phyloP scores from a whole-genome alignment of 257 asterid genomes.

The Nicotiana attenuata region DNA sequence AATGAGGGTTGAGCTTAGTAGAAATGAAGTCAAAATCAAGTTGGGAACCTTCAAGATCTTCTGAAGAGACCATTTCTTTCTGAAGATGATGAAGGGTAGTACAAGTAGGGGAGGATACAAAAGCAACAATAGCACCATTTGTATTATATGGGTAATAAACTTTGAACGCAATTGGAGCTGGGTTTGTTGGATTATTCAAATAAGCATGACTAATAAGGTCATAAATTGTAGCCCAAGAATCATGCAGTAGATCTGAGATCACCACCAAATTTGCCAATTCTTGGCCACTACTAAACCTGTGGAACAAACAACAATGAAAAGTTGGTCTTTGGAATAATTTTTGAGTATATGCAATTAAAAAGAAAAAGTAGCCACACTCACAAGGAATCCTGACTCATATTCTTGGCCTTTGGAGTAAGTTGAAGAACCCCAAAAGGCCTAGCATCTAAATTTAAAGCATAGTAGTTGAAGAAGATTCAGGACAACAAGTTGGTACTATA shows the following conservation, averaged over 20 bases:
- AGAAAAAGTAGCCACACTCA: not conserved
- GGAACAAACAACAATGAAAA: not conserved
- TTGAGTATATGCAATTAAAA: not conserved
- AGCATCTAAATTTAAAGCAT: not conserved
- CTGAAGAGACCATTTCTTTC: constrained; percentile 14
- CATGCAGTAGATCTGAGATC: constrained; percentile 17
- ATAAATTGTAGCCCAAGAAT: constrained; percentile 19
- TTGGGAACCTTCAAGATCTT: not conserved
- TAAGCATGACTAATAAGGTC: constrained; percentile 1
- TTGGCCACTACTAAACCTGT: constrained; percentile 21
- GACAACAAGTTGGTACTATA: not conserved
- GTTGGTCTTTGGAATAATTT: not conserved
- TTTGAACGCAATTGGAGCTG: not conserved
- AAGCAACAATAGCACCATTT: constrained; percentile 22
- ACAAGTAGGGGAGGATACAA: constrained; percentile 14
- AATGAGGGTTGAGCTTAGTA: constrained; percentile 25
- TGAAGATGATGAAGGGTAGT: not conserved
- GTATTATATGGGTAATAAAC: not conserved
- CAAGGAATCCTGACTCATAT: constrained; percentile 7
- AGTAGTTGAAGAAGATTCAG: not conserved
- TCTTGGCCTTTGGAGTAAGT: not conserved
- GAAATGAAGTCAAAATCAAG: constrained; percentile 14
- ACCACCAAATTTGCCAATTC: constrained; percentile 13
- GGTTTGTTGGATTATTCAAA: not conserved
- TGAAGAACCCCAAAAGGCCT: not conserved